Conservation (phyloP, 768 basidiomycete genomes). For the Leccinum uliginosum region DNA sequence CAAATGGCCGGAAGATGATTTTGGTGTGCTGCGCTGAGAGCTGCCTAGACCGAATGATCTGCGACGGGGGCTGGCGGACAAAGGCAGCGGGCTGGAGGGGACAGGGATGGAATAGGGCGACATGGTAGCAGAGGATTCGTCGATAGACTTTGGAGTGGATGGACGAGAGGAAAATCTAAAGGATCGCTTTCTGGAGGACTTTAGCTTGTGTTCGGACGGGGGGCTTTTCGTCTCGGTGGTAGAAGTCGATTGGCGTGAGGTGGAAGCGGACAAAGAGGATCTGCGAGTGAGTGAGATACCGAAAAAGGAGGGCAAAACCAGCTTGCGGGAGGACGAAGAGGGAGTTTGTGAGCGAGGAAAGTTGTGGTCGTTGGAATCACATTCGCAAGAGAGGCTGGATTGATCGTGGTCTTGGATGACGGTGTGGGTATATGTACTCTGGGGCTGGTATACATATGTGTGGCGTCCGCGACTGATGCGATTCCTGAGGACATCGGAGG, state of each 20-base stretch:
- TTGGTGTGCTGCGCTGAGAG: conserved; percentile 28
- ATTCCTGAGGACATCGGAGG: conserved; percentile 37
- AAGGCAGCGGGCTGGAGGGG: conserved; percentile 28
- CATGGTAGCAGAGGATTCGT: conserved; percentile 18
- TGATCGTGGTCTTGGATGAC: conserved; percentile 13
- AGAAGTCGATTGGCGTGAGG: conserved; percentile 13
- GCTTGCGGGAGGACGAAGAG: conserved; percentile 23
- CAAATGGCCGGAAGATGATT: conserved; percentile 25
- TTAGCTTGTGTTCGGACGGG: conserved; percentile 14
- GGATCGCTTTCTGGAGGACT: conserved; percentile 27
- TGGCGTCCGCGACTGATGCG: conserved; percentile 15
- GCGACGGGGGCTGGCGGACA: conserved; percentile 32
- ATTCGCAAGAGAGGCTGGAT: conserved; percentile 4
- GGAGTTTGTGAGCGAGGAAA: conserved; percentile 28
- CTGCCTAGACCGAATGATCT: conserved; percentile 28
- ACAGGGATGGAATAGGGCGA: conserved; percentile 22
- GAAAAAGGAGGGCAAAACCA: conserved; percentile 22
- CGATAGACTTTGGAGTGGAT: conserved; percentile 25
- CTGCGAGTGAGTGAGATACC: conserved; percentile 28
- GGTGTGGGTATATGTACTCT: conserved; percentile 11
- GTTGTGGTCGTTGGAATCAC: conserved; percentile 19
- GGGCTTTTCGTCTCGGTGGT: conserved; percentile 22
- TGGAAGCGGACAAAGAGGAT: conserved; percentile 20
- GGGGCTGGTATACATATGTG: conserved; percentile 15
- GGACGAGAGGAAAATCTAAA: conserved; percentile 31